Evolutionary conservation across 192 early-diverging fungal species (phyloP).

Genomic region (Backusella parvicylindrica): DNA sequence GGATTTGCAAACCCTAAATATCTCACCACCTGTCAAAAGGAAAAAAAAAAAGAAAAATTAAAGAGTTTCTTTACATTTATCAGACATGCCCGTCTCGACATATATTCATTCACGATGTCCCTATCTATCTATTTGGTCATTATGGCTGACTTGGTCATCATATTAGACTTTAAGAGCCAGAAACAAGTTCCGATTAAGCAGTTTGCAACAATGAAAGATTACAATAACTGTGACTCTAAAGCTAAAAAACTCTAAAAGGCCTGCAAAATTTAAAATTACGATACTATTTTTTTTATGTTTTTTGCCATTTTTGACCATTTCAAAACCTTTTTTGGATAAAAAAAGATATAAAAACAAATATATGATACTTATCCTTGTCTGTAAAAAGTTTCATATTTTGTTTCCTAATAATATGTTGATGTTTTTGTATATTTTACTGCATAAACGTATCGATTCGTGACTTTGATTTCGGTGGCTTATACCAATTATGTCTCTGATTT

Average conservation of each 20-base stretch:
- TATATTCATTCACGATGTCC: background rate
- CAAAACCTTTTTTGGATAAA: background rate
- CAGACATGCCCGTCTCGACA: conserved; percentile 3
- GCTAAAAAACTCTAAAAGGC: background rate
- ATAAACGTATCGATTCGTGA: background rate
- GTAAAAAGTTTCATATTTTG: background rate
- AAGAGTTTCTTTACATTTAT: background rate
- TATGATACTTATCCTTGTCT: background rate
- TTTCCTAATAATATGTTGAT: background rate
- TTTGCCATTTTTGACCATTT: background rate
- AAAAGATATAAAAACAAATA: background rate
- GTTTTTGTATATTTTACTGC: background rate
- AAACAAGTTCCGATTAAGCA: background rate
- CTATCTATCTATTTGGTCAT: conserved; percentile 1
- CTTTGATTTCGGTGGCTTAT: background rate
- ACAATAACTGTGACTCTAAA: background rate
- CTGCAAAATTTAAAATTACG: background rate
- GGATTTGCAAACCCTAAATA: background rate
- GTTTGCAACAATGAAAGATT: background rate
- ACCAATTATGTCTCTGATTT: too few relatives aligned
- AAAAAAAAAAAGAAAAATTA: background rate
- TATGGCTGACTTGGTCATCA: conserved; percentile 2
- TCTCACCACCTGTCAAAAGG: background rate
- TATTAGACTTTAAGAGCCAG: background rate
- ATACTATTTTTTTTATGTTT: background rate